These are phyloP conservation scores for Apiotrichum mycotoxinovorans DNA, from an alignment of 1,284 basidiomycete genomes.

Conservation along the genomic window DNA sequence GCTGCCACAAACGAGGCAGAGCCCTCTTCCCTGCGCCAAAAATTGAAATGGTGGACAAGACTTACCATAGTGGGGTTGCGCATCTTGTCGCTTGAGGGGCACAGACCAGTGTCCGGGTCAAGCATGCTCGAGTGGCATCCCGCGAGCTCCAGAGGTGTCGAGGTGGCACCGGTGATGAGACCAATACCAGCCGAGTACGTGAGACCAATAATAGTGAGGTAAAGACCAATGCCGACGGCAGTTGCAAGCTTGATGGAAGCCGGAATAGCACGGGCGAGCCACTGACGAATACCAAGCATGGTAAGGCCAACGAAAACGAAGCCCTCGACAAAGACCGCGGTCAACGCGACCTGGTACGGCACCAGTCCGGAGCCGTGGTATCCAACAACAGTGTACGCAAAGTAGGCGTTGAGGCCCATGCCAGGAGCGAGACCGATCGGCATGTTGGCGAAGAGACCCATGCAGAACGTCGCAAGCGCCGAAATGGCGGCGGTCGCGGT, in stretches of 20 bases:
- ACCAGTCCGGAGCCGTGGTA: constrained; percentile 67
- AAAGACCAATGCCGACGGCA: constrained; percentile 81
- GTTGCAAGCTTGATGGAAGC: constrained; percentile 79
- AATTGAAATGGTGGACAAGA: too few relatives aligned
- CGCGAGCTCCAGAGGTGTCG: constrained; percentile 73
- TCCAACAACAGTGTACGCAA: constrained; percentile 82
- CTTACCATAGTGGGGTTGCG: constrained; percentile 19
- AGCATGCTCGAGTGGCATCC: constrained; percentile 58
- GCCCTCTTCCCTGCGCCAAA: constrained; percentile 47
- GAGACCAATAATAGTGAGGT: constrained; percentile 55
- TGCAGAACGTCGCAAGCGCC: constrained; percentile 69
- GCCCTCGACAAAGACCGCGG: constrained; percentile 82
- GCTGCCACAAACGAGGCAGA: too few relatives aligned
- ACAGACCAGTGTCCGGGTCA: constrained; percentile 55
- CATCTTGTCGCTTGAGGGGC: constrained; percentile 58
- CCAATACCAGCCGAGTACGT: constrained; percentile 63
- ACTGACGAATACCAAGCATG: constrained; percentile 79
- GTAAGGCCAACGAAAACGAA: constrained; percentile 82
- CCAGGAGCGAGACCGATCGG: constrained; percentile 69
- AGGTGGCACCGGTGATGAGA: constrained; percentile 70
- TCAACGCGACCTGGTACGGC: constrained; percentile 74
- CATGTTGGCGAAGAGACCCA: constrained; percentile 79
- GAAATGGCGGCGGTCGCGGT: constrained; percentile 68
- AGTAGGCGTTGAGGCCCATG: constrained; percentile 82
- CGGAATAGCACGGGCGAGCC: constrained; percentile 83